Base-by-base conservation (phyloP, 331 rosid species). In the Ulmus americana region DNA sequence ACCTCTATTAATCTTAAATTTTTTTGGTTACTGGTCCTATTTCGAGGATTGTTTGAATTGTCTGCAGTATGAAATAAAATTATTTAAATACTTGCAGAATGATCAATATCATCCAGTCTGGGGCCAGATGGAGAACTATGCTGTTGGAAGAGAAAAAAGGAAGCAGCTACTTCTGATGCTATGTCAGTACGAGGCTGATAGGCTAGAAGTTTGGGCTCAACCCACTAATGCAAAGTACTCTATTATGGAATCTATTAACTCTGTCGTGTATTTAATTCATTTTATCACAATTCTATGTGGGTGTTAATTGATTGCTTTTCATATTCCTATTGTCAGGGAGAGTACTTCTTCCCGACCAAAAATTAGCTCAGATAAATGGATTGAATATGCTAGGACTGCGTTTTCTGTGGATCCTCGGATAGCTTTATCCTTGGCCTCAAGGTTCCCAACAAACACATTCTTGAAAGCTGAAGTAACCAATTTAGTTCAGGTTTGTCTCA, bases 131-230 rank as follows among this genome's bases (percentile, higher is more conserved):
- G 97, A 87, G 68, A 90, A 84, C 83, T 89, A 87, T 73, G 79
- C 86, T 70, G 70, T 66, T 18, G 98, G 86, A 68, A 85, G 95
- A 79, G 95, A 89, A 73, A 94, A 94, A 65, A 76, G 95, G 72
- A 85, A 80, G 75, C 97, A 81, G 67, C 80, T 94, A 70, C 95
- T 94, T 54, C 68, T 87, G 70, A 82, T 94, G 95, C 84, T 94
- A 49, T 89, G 98, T 81, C 97, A 87, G 73, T 85, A 89, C 65
- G 98, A 94, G 74, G 97, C 87, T 18, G 98, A 94, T 75, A 89
- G 98, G 86, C 95, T 94, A 72, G 98, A 94, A 64, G 95, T 94
- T 69, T 94, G 98, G 98, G 88, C 97, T 2, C 97, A 94, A 62
- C 98, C 98, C 6, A 85, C 82, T 60, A 94, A 87, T 81, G 59